These are phyloP conservation scores for Xylariaceae sp. DNA, from an alignment of 2,329 filamentous ascomycete species.

Conservation along the genomic window DNA sequence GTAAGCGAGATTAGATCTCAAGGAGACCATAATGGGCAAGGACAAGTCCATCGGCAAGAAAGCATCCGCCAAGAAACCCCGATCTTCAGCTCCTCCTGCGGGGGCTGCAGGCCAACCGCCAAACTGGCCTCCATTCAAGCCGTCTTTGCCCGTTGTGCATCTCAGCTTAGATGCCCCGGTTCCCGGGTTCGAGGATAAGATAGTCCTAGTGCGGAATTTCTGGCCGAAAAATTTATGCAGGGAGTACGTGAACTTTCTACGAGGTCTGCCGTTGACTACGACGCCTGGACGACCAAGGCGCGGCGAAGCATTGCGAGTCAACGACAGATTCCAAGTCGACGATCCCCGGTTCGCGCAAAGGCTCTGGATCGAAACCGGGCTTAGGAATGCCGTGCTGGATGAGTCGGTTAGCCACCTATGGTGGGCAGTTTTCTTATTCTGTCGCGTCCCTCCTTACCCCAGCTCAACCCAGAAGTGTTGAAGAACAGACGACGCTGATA, in stretches of 20 bases:
- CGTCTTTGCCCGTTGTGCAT: slow-evolving; percentile 66
- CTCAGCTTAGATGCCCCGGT: slow-evolving; percentile 61
- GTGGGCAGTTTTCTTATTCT: slow-evolving; percentile 39
- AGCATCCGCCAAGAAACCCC: slow-evolving; percentile 21
- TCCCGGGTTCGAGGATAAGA: slow-evolving; percentile 55
- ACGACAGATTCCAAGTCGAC: slow-evolving; percentile 84
- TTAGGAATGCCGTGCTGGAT: slow-evolving; percentile 62
- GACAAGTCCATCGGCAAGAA: slow-evolving; percentile 19
- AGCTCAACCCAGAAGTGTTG: not conserved
- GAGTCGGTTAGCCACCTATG: slow-evolving; percentile 47
- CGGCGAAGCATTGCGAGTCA: slow-evolving; percentile 81
- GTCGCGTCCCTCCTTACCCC: not conserved
- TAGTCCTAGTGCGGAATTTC: slow-evolving; percentile 73
- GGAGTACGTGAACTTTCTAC: slow-evolving; percentile 73
- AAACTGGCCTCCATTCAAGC: slow-evolving; percentile 73
- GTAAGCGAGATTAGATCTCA: not conserved
- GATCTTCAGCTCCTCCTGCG: slow-evolving; percentile 18
- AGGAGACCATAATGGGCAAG: slow-evolving; percentile 19
- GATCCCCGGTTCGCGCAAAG: slow-evolving; percentile 73
- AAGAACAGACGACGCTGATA: slow-evolving; percentile 8
- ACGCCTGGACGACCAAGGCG: slow-evolving; percentile 79
- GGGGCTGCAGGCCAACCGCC: slow-evolving; percentile 37
- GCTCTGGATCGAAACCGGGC: slow-evolving; percentile 76
- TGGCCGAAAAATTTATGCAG: slow-evolving; percentile 76
- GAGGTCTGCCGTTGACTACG: slow-evolving; percentile 67